phyloP scores from a whole-genome alignment of 768 basidiomycete species.

The Suillus subalutaceus region DNA sequence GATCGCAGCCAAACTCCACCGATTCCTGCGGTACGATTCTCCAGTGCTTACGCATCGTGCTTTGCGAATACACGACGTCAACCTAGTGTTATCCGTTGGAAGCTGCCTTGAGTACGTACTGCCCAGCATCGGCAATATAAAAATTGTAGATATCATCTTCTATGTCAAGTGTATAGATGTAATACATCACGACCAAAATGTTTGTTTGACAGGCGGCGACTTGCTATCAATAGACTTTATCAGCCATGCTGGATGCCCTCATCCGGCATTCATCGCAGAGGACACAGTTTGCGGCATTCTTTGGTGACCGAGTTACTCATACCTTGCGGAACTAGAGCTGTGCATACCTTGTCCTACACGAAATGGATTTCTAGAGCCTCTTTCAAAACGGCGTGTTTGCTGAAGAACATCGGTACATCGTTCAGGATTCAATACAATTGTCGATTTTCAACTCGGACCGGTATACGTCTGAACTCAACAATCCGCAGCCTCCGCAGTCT shows the following conservation, averaged over 20 bases:
- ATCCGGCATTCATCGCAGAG: not conserved
- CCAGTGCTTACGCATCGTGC: conserved; percentile 5
- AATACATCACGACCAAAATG: not conserved
- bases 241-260: not conserved
- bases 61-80: conserved; percentile 6
- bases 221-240: not conserved
- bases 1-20: not conserved
- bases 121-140: not conserved
- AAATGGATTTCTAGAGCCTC: not conserved
- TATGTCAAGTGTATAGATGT: not conserved
- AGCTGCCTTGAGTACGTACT: not conserved
- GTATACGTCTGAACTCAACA: conserved; percentile 1
- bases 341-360: not conserved
- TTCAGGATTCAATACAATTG: conserved; percentile 5
- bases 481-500: conserved; percentile 22
- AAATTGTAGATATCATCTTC: not conserved
- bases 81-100: conserved; percentile 15
- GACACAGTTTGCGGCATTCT: not conserved
- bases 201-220: not conserved
- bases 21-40: not conserved
- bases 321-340: not conserved
- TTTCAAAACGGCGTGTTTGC: not conserved
- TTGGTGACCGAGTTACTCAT: not conserved
- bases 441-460: not conserved
- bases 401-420: not conserved